phyloP scores from a whole-genome alignment of 2,329 filamentous ascomycete species.

The Colletotrichum musicola region DNA sequence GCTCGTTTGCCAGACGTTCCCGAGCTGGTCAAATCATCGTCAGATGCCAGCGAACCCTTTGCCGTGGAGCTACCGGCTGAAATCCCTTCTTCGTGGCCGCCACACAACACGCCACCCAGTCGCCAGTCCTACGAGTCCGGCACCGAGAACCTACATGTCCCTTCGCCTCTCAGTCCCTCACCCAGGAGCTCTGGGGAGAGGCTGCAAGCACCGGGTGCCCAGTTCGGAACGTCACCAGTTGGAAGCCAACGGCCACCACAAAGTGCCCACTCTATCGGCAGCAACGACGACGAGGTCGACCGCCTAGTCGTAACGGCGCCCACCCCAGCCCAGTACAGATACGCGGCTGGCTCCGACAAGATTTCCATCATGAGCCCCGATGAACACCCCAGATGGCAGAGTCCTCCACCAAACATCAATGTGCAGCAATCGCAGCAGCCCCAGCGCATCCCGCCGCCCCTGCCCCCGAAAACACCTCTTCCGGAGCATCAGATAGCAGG shows the following conservation, averaged over 20 bases:
- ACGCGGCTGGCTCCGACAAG: conserved; percentile 73
- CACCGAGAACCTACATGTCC: conserved; percentile 61
- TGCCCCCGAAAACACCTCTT: conserved; percentile 83
- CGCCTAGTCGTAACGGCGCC: conserved; percentile 68
- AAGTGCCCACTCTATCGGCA: conserved; percentile 43
- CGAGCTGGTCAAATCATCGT: conserved; percentile 57
- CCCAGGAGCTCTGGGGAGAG: conserved; percentile 65
- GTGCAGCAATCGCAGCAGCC: conserved; percentile 45
- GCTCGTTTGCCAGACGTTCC: conserved; percentile 62
- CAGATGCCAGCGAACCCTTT: conserved; percentile 59
- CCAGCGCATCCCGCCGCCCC: conserved; percentile 68
- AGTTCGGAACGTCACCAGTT: conserved; percentile 44
- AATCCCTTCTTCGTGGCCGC: conserved; percentile 55
- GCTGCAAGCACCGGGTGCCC: conserved; percentile 48
- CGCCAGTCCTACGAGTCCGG: conserved; percentile 71
- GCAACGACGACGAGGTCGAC: conserved; percentile 60
- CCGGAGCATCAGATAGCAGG: conserved; percentile 59
- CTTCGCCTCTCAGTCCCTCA: conserved; percentile 51
- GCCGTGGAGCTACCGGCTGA: conserved; percentile 72
- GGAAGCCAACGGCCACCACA: conserved; percentile 41
- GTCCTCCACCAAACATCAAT: conserved; percentile 38
- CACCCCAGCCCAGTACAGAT: conserved; percentile 70
- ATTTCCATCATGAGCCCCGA: conserved; percentile 74
- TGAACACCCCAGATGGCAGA: conserved; percentile 63
- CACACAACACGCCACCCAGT: conserved; percentile 53